phyloP scores from a whole-genome alignment of 768 basidiomycete species.

The Udeniomyces megalosporus region DNA sequence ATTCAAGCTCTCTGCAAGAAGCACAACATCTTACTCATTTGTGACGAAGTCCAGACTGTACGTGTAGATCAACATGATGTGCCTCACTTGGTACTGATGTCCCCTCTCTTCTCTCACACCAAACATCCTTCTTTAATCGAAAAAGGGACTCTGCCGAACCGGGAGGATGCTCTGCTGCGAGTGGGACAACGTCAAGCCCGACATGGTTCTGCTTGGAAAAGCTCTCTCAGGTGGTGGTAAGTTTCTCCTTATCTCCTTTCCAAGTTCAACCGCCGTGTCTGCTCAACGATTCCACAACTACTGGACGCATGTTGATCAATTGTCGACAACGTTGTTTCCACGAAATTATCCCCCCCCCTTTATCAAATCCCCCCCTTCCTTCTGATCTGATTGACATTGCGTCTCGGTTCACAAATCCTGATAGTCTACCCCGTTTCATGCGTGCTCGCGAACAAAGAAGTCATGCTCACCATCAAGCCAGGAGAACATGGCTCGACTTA shows the following conservation, averaged over 20 bases:
- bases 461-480: slow-evolving; percentile 87
- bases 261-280: not conserved
- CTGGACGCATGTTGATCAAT: not conserved
- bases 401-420: too few species aligned
- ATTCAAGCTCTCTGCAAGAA: slow-evolving; percentile 73
- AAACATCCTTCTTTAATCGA: too few species aligned
- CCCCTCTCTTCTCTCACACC: not conserved
- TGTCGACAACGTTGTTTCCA: not conserved
- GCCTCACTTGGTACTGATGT: not conserved
- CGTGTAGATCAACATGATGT: slow-evolving; percentile 14
- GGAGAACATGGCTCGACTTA: slow-evolving; percentile 96
- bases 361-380: not conserved
- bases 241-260: slow-evolving; percentile 22
- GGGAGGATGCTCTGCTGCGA: slow-evolving; percentile 75
- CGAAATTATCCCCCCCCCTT: not conserved
- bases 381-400: not conserved
- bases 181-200: slow-evolving; percentile 73
- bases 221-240: slow-evolving; percentile 85
- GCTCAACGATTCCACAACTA: too few species aligned
- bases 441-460: slow-evolving; percentile 72
- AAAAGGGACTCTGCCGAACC: slow-evolving; percentile 82
- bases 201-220: slow-evolving; percentile 85
- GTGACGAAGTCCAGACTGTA: slow-evolving; percentile 95
- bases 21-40: slow-evolving; percentile 87
- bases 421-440: slow-evolving; percentile 53